Evolutionary conservation across 768 basidiomycete species (phyloP), one percentile per base, ranked within the genome.

Genomic region (Pulveroboletus frians): DNA sequence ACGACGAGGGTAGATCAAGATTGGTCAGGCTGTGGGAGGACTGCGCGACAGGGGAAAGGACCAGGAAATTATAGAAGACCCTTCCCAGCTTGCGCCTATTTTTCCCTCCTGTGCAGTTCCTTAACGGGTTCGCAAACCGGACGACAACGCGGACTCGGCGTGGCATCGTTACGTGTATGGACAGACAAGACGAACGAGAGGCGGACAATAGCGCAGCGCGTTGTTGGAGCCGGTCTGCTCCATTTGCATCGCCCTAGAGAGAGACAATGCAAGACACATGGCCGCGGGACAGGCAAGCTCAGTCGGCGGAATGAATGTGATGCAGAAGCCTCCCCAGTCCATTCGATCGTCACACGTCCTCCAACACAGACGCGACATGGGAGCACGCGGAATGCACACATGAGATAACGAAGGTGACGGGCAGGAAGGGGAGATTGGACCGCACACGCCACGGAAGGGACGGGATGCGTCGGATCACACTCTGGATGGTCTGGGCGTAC

Each of bases 1-100:
- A 60, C 49, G 50, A 57, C 57, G 55, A 54, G 60, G 52, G 62
- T 58, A 51, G 64, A 68, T 66, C 65, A 56, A 65, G 60, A 62
- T 56, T 59, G 43, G 52, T 53, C 52, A 60, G 39, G 49, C 54
- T 56, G 58, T 55, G 60, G 45, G 48, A 53, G 54, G 43, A 45
- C 29, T 29, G 47, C 34, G 39, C 27, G 47, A 46, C 47, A 43
- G 63, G 53, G 57, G 26, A 15, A 13, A 5, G 31, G 30, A 13
- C 55, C 47, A 46, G 55, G 45, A 55, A 42, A 49, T 48, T 48
- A 53, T 51, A 55, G 40, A 48, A 41, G 52, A 6, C 38, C 38
- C 21, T 17, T 3, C 34, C 23, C 36, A 18, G 18, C 21, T 20
- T 44, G 20, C 20, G 29, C 30, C 18, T 39, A 30, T 51, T 51